phyloP scores from a whole-genome alignment of 768 basidiomycete genomes.

The Fibroporia radiculosa region DNA sequence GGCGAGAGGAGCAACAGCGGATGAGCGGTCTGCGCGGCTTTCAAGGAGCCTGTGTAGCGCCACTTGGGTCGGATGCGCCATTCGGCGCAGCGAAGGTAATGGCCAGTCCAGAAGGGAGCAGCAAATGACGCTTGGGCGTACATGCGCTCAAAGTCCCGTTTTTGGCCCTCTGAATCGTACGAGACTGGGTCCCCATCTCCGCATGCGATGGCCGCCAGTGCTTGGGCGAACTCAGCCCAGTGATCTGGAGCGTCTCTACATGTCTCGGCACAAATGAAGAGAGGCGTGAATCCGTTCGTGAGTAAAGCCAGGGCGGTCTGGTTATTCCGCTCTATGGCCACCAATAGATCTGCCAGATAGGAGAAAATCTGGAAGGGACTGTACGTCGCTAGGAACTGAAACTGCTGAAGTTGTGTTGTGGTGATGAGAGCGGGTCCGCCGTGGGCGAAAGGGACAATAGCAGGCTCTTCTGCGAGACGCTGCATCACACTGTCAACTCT shows the following conservation, averaged over 20 bases:
- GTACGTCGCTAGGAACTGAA: conserved; percentile 5
- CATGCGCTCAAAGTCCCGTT: conserved; percentile 1
- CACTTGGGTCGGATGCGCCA: conserved; percentile 13
- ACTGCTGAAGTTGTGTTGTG: not conserved
- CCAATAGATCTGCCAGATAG: conserved; percentile 6
- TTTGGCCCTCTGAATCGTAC: conserved; percentile 5
- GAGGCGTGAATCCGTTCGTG: conserved; percentile 2
- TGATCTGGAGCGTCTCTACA: not conserved
- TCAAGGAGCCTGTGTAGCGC: too few relatives aligned
- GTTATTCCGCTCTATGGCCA: conserved; percentile 8
- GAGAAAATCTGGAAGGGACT: conserved; percentile 4
- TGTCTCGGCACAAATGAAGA: conserved; percentile 6
- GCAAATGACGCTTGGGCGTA: conserved; percentile 1
- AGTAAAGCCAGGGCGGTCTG: too few relatives aligned
- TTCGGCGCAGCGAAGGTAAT: conserved; percentile 10
- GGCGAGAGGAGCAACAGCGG: too few relatives aligned
- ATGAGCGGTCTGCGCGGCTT: too few relatives aligned
- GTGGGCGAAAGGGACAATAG: conserved; percentile 4
- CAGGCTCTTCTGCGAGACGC: not conserved
- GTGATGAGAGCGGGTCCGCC: conserved; percentile 4
- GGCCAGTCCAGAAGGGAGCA: conserved; percentile 9
- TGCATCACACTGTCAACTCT: conserved; percentile 10
- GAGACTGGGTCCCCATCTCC: conserved; percentile 10
- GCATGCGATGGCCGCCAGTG: conserved; percentile 11
- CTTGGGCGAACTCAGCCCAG: conserved; percentile 5